Base-by-base conservation (phyloP, 208 protist species). In the Trypanosoma boissoni region DNA sequence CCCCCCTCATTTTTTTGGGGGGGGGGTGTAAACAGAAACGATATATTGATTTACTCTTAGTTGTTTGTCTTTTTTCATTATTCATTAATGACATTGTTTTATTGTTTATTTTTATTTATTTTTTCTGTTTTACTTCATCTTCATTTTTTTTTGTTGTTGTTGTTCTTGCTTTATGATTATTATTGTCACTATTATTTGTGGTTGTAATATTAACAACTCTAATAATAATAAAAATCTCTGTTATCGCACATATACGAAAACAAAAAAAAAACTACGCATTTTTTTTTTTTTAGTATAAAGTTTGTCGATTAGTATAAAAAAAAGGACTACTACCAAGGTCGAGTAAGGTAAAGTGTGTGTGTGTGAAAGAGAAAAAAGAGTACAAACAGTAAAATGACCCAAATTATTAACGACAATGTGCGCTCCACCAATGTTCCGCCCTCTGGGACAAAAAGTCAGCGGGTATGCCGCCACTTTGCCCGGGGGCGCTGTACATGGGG, bases 401-500 rank as follows among this genome's bases (percentile, higher is more conserved):
- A 71, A 57, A 55, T 71, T 26, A 71, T 71, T 26, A 53, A 46
- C 3, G 64, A 71, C 3, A 59, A 48, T 58, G 45, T 71, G 56
- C 64, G 64, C 34, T 39, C 57, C 29, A 59, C 57, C 29, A 59
- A 41, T 48, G 55, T 64, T 28, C 48, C 64, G 9, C 50, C 64
- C 21, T 42, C 67, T 3, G 54, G 54, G 10, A 34, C 55, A 21
- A 74, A 69, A 34, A 68, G 41, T 23, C 60, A 67, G 55, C 68
- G 68, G 8, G 68, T 79, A 26, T 79, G 73, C 41, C 65, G 73
- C 10, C 73, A 79, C 43, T 79, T 79, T 54, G 58, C 72, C 43
- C 48, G 68, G 18, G 73, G 73, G 7, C 73, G 73, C 18, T 79
- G 73, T 45, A 79, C 73, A 12, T 79, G 73, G 73, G 73, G 73